Percentiles rank a stretch among this genome's conserved stretches.
Conservation (phyloP, 371 early-diverging fungal genomes). For the Chytridium lagenaria region DNA sequence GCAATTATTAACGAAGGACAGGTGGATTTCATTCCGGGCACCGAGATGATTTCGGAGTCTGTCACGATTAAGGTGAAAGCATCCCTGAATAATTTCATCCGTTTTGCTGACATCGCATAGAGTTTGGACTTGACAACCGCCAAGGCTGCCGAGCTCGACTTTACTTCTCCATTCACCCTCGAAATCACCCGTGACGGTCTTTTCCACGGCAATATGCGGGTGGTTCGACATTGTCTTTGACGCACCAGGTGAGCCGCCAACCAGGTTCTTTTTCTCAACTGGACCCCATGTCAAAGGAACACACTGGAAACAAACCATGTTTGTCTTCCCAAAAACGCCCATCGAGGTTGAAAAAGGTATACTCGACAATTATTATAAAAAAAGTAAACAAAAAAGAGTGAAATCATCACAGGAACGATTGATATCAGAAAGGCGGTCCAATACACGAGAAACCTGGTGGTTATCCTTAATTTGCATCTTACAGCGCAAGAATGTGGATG, state of each 20-base stretch:
- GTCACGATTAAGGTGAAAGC: slow-evolving; percentile 71
- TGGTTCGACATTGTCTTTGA: slow-evolving; percentile 95
- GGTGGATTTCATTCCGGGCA: slow-evolving; percentile 88
- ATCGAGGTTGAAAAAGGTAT: slow-evolving; percentile 42
- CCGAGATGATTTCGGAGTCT: slow-evolving; percentile 75
- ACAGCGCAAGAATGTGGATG: neutral
- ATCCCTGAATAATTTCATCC: too few species aligned
- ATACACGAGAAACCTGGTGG: neutral
- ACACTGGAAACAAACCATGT: slow-evolving; percentile 99
- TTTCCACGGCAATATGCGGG: slow-evolving; percentile 80
- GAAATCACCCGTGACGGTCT: slow-evolving; percentile 80
- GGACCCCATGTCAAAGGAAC: slow-evolving; percentile 88
- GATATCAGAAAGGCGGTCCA: neutral
- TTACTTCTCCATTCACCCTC: slow-evolving; percentile 79
- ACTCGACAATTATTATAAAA: neutral
- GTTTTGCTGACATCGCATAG: slow-evolving; percentile 30
- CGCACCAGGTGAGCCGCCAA: slow-evolving; percentile 63
- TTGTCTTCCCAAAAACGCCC: slow-evolving; percentile 53
- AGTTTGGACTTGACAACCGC: slow-evolving; percentile 82
- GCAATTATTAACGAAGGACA: slow-evolving; percentile 87
- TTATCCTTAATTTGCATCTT: neutral
- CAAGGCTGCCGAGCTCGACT: slow-evolving; percentile 83
- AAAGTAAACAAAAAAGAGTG: neutral
- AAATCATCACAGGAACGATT: neutral
- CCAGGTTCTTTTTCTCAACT: slow-evolving; percentile 73